phyloP scores from a whole-genome alignment of 352 stramenopile species.

The Pythium guiyangense region DNA sequence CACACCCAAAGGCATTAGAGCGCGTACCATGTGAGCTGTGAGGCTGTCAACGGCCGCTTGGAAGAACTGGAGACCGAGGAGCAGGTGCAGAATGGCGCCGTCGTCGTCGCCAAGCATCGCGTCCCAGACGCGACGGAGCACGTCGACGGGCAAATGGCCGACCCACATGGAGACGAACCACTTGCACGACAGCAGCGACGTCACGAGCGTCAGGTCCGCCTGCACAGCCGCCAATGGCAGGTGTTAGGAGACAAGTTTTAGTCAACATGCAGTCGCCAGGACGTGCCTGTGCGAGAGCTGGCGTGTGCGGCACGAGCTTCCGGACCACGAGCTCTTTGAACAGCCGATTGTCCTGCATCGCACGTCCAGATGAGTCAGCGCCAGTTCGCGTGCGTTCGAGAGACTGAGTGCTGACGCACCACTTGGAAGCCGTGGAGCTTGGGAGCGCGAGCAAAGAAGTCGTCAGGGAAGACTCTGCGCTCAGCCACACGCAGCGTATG shows the following conservation, averaged over 20 bases:
- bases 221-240: conserved; percentile 9
- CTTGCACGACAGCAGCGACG: conserved; percentile 66
- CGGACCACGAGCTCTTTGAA: conserved; percentile 44
- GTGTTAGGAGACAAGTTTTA: too few species aligned
- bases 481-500: neutral
- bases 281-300: conserved; percentile 39
- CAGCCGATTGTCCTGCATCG: conserved; percentile 48
- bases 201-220: conserved; percentile 52
- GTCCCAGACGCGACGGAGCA: conserved; percentile 57
- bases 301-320: conserved; percentile 47
- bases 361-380: neutral
- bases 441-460: conserved; percentile 63
- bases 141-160: conserved; percentile 35
- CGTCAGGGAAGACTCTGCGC: conserved; percentile 55
- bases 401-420: conserved; percentile 20
- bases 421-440: conserved; percentile 78
- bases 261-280: neutral
- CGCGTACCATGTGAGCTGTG: conserved; percentile 28
- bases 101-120: conserved; percentile 47
- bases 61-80: conserved; percentile 57
- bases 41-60: conserved; percentile 36
- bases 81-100: conserved; percentile 54
- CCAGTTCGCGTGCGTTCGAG: neutral
- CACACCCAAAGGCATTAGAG: too few species aligned
- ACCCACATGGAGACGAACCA: conserved; percentile 79